Base-by-base conservation (phyloP, 2,329 filamentous ascomycete species). In the Blastomyces gilchristii region DNA sequence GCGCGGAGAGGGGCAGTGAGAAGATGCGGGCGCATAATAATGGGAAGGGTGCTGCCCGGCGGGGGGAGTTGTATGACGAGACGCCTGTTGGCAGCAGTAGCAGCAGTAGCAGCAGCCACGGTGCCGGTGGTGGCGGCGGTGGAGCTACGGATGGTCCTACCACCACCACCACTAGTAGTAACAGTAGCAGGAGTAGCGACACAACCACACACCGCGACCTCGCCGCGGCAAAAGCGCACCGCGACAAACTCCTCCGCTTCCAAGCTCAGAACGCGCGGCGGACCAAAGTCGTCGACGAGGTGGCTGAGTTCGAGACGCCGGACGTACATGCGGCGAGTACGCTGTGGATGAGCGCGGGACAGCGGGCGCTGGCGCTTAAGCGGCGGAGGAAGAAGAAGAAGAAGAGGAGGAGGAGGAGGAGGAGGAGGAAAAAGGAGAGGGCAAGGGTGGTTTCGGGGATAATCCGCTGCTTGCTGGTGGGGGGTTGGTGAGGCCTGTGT, bases 241-340 rank as follows among this genome's bases (percentile, higher is more conserved):
- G 91, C 18, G 91, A 96, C 72, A 89, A 84, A 70, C 81, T 97
- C 0, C 82, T 96, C 12, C 82, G 81, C 1, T 96, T 91, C 73
- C 92, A 97, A 73, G 86, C 89, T 0, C 87, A 96, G 69, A 96
- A 96, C 68, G 90, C 91, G 0, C 84, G 84, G 64, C 82, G 92
- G 53, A 97, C 92, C 1, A 90, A 87, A 18, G 88, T 97, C 18
- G 85, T 91, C 47, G 92, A 97, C 69, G 91, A 96, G 76, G 91
- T 91, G 0, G 85, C 87, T 0, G 87, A 90, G 70, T 88, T 85
- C 67, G 87, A 89, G 67, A 84, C 84, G 0, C 84, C 86, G 0
- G 77, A 75, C 61, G 76, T 78, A 41, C 84, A 85, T 6, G 57
- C 14, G 57, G 22, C 11, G 39, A 80, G 83, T 4, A 91, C 84